phyloP scores from a whole-genome alignment of 2,329 filamentous ascomycete genomes.

The Fusarium acutatum region DNA sequence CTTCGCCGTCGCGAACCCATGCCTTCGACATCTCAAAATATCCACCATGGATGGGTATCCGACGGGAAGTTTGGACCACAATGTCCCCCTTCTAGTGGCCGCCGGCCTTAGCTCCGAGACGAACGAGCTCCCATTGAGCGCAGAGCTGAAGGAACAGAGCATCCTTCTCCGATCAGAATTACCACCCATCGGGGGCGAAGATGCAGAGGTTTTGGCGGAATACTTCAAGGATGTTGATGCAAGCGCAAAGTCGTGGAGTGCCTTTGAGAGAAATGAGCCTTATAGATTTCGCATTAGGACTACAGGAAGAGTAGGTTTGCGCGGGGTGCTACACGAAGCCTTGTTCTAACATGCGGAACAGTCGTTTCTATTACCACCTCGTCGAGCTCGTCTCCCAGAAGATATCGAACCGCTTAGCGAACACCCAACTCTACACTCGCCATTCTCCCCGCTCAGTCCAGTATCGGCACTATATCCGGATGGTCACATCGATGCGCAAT shows the following conservation, averaged over 20 bases:
- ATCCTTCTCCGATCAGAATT: conserved; percentile 75
- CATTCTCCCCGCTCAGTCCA: conserved; percentile 88
- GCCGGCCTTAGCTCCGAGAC: conserved; percentile 71
- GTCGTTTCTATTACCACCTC: conserved; percentile 65
- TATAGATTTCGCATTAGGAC: conserved; percentile 75
- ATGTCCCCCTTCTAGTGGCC: conserved; percentile 83
- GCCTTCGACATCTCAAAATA: conserved; percentile 30
- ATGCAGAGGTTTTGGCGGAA: conserved; percentile 70
- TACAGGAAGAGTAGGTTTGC: conserved; percentile 77
- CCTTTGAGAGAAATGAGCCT: conserved; percentile 59
- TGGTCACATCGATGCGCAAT: conserved; percentile 81
- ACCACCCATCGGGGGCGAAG: conserved; percentile 70
- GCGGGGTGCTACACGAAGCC: conserved; percentile 20
- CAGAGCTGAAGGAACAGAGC: conserved; percentile 65
- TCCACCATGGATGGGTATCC: conserved; percentile 80
- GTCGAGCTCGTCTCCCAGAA: conserved; percentile 63
- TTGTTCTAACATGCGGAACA: conserved; percentile 46
- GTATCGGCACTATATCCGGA: conserved; percentile 87
- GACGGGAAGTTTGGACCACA: conserved; percentile 81
- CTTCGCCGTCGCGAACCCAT: conserved; percentile 32
- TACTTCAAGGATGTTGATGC: conserved; percentile 74
- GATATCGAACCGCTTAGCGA: conserved; percentile 58
- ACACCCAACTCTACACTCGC: conserved; percentile 79
- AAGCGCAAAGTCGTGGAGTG: conserved; percentile 72
- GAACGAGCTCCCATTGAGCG: conserved; percentile 54